Base-by-base conservation (phyloP, 257 asterid genomes). In the Solanum sparsipilum region DNA sequence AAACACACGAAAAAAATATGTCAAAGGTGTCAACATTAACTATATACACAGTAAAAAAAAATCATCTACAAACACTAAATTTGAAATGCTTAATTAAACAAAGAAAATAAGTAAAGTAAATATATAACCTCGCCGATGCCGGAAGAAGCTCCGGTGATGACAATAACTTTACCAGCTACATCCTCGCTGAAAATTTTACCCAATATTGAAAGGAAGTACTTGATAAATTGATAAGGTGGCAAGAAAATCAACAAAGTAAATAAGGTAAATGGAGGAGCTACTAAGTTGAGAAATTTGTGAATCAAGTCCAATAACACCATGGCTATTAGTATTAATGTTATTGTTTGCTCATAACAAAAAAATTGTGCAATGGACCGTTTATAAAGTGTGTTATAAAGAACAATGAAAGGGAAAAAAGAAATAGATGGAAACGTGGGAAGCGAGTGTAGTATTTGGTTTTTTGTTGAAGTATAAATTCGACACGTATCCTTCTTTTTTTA, bases 91-190 rank as follows among this genome's bases (percentile, higher is more conserved):
- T 52, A 52, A 52, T 52, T 52, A 52, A 52, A 52, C 67, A 7
- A 20, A 56, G 12, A 56, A 56, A 56, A 20, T 56, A 20, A 56
- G 25, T 58, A 58, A 58, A 58, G 31, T 63, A 2, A 68, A 72
- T 32, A 16, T 9, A 20, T 86, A 89, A 95, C 98, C 92, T 96
- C 98, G 71, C 99, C 99, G 39, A 96, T 94, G 90, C 98, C 97
- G 36, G 99, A 94, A 88, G 99, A 96, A 87, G 99, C 98, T 8
- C 98, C 98, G 82, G 98, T 95, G 86, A 95, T 94, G 88, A 95
- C 5, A 71, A 95, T 92, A 60, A 94, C 98, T 82, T 95, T 96
- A 7, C 94, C 95, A 90, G 94, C 88, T 73, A 96, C 88, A 60
- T 95, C 94, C 36, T 96, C 98, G 34, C 88, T 52, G 92, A 92